phyloP scores from a whole-genome alignment of 352 stramenopile species.

The Phytopythium oedochilum region DNA sequence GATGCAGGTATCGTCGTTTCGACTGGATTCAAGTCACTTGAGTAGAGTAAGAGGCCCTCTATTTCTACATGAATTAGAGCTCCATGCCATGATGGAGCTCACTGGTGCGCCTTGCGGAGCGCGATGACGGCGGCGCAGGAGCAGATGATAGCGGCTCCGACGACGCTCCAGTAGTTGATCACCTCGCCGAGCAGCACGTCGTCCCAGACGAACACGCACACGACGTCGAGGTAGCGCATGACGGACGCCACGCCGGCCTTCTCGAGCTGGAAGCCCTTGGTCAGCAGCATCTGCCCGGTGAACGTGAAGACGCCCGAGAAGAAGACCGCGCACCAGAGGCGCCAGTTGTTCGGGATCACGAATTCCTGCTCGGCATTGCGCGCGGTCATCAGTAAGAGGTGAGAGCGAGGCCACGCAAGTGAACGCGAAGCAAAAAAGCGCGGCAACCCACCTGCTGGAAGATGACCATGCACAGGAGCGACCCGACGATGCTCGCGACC shows the following conservation, averaged over 20 bases:
- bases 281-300: slow-evolving; percentile 62
- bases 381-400: neutral
- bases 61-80: too few relatives aligned
- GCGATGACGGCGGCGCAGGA: slow-evolving; percentile 55
- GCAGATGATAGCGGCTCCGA: slow-evolving; percentile 70
- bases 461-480: slow-evolving; percentile 46
- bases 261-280: slow-evolving; percentile 78
- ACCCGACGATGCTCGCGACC: slow-evolving; percentile 44
- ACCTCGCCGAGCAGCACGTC: slow-evolving; percentile 46
- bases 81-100: too few relatives aligned
- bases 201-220: slow-evolving; percentile 85
- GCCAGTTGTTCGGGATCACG: slow-evolving; percentile 29
- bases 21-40: too few relatives aligned
- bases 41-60: too few relatives aligned
- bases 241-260: slow-evolving; percentile 80
- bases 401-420: too few relatives aligned
- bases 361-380: slow-evolving; percentile 20
- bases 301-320: slow-evolving; percentile 66
- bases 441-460: slow-evolving; percentile 28
- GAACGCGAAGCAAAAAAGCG: neutral
- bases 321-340: slow-evolving; percentile 44
- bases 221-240: slow-evolving; percentile 82
- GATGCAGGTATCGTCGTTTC: too few relatives aligned
- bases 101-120: slow-evolving; percentile 22
- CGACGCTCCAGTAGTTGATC: slow-evolving; percentile 70